A percentile compares a stretch with the other conserved stretches of the same genome.
Evolutionary conservation across 768 basidiomycete genomes (phyloP).

Genomic region (Tulasnella sp.): DNA sequence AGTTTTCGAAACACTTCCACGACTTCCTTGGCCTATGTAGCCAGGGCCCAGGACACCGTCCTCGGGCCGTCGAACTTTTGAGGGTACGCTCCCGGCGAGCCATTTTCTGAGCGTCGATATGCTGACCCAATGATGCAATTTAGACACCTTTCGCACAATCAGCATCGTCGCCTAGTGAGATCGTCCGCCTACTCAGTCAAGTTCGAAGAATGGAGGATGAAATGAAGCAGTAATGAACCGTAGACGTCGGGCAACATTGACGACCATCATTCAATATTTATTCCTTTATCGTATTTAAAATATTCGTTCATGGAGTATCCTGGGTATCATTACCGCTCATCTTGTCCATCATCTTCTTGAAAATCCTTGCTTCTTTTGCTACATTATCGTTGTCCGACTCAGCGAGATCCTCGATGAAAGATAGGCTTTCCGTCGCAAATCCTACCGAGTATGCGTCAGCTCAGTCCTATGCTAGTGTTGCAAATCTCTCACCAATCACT

Average conservation of each 20-base stretch:
- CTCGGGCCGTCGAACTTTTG: conserved; percentile 59
- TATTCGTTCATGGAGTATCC: conserved; percentile 7
- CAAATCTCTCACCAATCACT: conserved; percentile 60
- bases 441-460: conserved; percentile 49
- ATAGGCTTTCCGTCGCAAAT: conserved; percentile 77
- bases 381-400: conserved; percentile 89
- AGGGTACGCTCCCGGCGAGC: conserved; percentile 51
- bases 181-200: conserved; percentile 24
- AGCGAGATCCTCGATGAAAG: conserved; percentile 83
- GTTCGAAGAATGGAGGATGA: conserved; percentile 30
- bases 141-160: conserved; percentile 27
- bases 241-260: conserved; percentile 9
- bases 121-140: conserved; percentile 1
- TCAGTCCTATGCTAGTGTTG: not conserved
- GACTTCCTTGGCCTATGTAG: conserved; percentile 73
- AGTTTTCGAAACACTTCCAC: conserved; percentile 69
- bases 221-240: conserved; percentile 8
- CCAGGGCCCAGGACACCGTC: conserved; percentile 59
- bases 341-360: conserved; percentile 43
- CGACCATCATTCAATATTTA: conserved; percentile 19
- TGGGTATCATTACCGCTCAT: conserved; percentile 40
- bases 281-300: conserved; percentile 18
- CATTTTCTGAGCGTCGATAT: not conserved
- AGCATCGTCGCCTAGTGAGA: conserved; percentile 24
- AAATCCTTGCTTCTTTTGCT: conserved; percentile 60